A percentile compares a stretch with the other conserved stretches of the same genome.
phyloP scores from a whole-genome alignment of 257 asterid genomes.

The Salvia hispanica region DNA sequence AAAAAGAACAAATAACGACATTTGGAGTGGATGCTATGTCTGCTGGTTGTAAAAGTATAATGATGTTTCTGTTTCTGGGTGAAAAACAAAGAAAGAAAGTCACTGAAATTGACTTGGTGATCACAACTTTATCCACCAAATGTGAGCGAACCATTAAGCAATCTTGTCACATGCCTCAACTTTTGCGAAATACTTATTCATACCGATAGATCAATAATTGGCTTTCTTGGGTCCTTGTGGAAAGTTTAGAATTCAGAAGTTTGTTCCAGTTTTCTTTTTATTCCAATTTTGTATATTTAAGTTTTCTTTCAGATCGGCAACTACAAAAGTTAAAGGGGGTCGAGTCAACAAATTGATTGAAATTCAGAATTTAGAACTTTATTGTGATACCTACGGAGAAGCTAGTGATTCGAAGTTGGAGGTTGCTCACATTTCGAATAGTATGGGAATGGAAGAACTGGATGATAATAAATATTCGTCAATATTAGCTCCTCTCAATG shows the following conservation, averaged over 20 bases:
- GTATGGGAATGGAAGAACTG: slow-evolving; percentile 34
- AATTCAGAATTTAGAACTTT: slow-evolving; percentile 75
- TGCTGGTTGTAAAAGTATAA: not conserved
- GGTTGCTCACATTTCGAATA: slow-evolving; percentile 36
- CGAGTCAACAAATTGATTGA: slow-evolving; percentile 85
- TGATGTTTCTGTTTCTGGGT: not conserved
- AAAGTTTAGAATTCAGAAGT: slow-evolving; percentile 5
- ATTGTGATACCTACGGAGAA: slow-evolving; percentile 53
- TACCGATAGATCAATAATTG: not conserved
- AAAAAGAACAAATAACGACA: not conserved
- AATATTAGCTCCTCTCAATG: slow-evolving; percentile 69
- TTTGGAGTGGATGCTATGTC: not conserved
- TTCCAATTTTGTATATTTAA: slow-evolving; percentile 27
- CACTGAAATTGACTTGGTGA: slow-evolving; percentile 15
- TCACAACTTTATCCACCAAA: not conserved
- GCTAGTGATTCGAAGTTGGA: slow-evolving; percentile 42
- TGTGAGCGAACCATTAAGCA: slow-evolving; percentile 5
- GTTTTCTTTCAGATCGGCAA: slow-evolving; percentile 51
- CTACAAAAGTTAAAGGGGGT: slow-evolving; percentile 71
- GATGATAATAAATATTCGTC: slow-evolving; percentile 44
- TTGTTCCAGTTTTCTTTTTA: slow-evolving; percentile 16
- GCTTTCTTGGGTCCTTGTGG: slow-evolving; percentile 17
- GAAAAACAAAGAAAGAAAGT: not conserved
- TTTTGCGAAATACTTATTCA: slow-evolving; percentile 9
- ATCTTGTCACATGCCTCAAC: slow-evolving; percentile 1